A percentile compares a stretch with the other conserved stretches of the same genome.
These are phyloP conservation scores for Cystobasidium sp. DNA, from an alignment of 1,284 basidiomycete genomes.

Conservation along the genomic window DNA sequence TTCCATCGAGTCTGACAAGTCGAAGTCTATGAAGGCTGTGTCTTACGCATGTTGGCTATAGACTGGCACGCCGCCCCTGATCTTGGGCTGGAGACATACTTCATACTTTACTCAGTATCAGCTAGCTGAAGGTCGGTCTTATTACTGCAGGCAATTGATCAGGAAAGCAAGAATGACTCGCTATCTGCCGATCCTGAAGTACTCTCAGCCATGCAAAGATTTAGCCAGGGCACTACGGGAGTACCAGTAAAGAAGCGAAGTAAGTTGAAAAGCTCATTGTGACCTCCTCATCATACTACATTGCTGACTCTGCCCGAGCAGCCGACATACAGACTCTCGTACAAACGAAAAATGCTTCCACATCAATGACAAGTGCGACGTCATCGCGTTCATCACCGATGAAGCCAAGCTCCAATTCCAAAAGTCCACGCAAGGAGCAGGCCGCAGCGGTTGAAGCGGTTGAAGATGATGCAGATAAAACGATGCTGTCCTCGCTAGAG, in stretches of 20 bases:
- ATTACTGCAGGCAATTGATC: slow-evolving; percentile 17
- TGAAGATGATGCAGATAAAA: slow-evolving; percentile 1
- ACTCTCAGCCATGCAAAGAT: slow-evolving; percentile 30
- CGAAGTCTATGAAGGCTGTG: too few relatives aligned
- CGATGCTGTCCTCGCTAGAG: slow-evolving; percentile 11
- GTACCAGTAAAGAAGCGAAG: slow-evolving; percentile 15
- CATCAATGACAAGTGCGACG: background rate
- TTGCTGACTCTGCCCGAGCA: background rate
- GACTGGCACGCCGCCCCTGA: too few relatives aligned
- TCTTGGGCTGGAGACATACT: too few relatives aligned
- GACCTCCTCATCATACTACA: background rate
- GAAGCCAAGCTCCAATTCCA: background rate
- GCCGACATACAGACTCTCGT: background rate
- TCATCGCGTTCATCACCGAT: background rate
- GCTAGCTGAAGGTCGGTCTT: background rate
- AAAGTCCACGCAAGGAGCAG: background rate
- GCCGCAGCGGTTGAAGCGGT: background rate
- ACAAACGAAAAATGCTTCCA: background rate
- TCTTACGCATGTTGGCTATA: too few relatives aligned
- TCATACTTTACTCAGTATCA: background rate
- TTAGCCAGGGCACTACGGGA: slow-evolving; percentile 8
- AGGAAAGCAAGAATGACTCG: slow-evolving; percentile 9
- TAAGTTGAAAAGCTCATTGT: background rate
- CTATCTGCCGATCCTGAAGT: background rate
- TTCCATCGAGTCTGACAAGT: too few relatives aligned